Evolutionary conservation across 805 yeast genomes (phyloP).

Genomic region (Geotrichum ghanense): DNA sequence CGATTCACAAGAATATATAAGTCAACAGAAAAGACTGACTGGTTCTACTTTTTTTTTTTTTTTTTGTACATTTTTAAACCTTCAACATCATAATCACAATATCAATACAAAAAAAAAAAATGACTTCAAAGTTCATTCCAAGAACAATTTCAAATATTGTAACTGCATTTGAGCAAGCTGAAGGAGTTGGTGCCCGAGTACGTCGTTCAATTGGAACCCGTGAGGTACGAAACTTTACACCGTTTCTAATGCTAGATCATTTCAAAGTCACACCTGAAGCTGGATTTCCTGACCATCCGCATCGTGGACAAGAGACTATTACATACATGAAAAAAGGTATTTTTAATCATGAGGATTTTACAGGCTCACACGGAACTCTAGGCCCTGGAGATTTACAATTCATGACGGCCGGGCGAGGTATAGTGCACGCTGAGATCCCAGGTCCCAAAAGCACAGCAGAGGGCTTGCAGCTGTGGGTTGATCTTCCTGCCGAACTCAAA

Average conservation of each 20-base stretch:
- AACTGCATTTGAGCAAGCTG: conserved; percentile 58
- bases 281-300: conserved; percentile 77
- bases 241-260: conserved; percentile 75
- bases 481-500: conserved; percentile 55
- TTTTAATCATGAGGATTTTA: conserved; percentile 76
- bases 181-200: conserved; percentile 83
- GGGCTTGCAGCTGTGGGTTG: conserved; percentile 87
- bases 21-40: no score
- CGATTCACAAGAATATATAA: no score
- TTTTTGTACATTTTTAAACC: background rate
- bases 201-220: conserved; percentile 68
- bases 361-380: conserved; percentile 70
- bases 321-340: conserved; percentile 55
- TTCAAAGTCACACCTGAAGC: conserved; percentile 47
- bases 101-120: background rate
- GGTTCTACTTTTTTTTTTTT: background rate
- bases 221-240: conserved; percentile 62
- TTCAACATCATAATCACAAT: no score
- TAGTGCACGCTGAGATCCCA: conserved; percentile 83
- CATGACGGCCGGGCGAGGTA: conserved; percentile 88
- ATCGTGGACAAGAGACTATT: conserved; percentile 74
- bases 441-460: conserved; percentile 38
- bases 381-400: conserved; percentile 80
- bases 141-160: conserved; percentile 41
- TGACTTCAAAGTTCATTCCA: conserved; percentile 5